phyloP scores from a whole-genome alignment of 2,329 filamentous ascomycete genomes.

The Thelonectria rubi region DNA sequence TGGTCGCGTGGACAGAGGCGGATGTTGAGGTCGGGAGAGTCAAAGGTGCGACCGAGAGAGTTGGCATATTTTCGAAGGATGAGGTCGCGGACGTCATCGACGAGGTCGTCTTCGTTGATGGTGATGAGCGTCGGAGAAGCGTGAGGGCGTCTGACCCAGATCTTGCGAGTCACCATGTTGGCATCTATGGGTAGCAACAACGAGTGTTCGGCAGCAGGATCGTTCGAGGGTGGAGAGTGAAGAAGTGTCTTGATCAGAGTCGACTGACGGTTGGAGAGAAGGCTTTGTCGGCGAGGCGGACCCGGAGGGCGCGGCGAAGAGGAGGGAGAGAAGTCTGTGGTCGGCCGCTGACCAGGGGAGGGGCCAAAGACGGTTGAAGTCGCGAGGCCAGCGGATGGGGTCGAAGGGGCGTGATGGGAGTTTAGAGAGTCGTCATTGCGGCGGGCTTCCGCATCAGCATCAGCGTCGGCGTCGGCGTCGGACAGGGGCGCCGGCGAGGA shows the following conservation, averaged over 20 bases:
- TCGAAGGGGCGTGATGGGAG: conserved; percentile 39
- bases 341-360: conserved; percentile 37
- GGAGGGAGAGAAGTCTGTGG: conserved; percentile 29
- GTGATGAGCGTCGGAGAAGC: conserved; percentile 88
- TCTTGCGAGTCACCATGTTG: conserved; percentile 76
- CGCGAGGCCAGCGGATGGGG: conserved; percentile 28
- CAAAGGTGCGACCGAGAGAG: conserved; percentile 86
- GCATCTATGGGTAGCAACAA: conserved; percentile 50
- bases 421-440: conserved; percentile 42
- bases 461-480: conserved; percentile 31
- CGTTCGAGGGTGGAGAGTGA: conserved; percentile 37
- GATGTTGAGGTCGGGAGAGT: conserved; percentile 87
- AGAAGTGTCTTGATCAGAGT: conserved; percentile 46
- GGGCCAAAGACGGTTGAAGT: conserved; percentile 54
- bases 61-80: conserved; percentile 95
- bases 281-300: conserved; percentile 45
- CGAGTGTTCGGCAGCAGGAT: conserved; percentile 32
- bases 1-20: conserved; percentile 78
- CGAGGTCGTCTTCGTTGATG: conserved; percentile 86
- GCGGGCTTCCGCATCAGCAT: conserved; percentile 35
- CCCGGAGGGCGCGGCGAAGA: conserved; percentile 32
- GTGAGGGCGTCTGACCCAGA: conserved; percentile 91
- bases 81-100: conserved; percentile 93
- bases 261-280: conserved; percentile 51
- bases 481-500: conserved; percentile 28